Base-by-base conservation (phyloP, 202 grass and related monocot genomes). In the Hordeum pubiflorum region DNA sequence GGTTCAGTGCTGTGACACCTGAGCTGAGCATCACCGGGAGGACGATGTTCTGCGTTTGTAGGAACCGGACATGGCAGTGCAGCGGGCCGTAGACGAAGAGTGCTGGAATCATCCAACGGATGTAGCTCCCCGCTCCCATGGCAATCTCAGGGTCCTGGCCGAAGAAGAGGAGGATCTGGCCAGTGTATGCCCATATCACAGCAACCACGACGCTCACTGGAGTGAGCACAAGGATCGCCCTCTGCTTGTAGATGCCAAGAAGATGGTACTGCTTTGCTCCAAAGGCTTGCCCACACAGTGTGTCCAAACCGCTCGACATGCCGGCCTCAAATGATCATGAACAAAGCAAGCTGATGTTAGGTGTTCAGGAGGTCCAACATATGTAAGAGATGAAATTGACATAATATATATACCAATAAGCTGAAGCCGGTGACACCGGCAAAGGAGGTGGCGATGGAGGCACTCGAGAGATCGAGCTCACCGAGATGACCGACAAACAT, bases 71-170 rank as follows among this genome's bases (percentile, higher is more conserved):
- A 71, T 88, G 76, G 62, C 93, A 93, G 59, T 93, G 93, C 9
- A 97, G 86, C 20, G 90, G 86, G 0, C 89, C 93, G 9, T 91
- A 93, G 3, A 85, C 91, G 22, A 97, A 93, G n/a, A 97, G 52
- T 2, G 88, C 80, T 0, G 93, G 93, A 63, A 93, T 97, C 91
- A 97, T 86, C 94, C 94, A 97, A 43, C 87, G 87, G 71, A 91
- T 87, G 63, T 88, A 93, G 44, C 75, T 75, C 21, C 94, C 91
- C 6, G 91, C 94, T 73, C 90, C 91, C 6, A 58, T 72, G 7
- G 94, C 86, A 43, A 97, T 97, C 15, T 91, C 89, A 31, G 82
- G 39, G 38, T 91, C 84, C 86, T 91, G 94, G 41, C 94, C 82
- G 34, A 83, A 91, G 14, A 97, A 22, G 8, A 89, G 79, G 63